Conservation (phyloP, 164 flowering plant genomes). For the Sextonia rubra region DNA sequence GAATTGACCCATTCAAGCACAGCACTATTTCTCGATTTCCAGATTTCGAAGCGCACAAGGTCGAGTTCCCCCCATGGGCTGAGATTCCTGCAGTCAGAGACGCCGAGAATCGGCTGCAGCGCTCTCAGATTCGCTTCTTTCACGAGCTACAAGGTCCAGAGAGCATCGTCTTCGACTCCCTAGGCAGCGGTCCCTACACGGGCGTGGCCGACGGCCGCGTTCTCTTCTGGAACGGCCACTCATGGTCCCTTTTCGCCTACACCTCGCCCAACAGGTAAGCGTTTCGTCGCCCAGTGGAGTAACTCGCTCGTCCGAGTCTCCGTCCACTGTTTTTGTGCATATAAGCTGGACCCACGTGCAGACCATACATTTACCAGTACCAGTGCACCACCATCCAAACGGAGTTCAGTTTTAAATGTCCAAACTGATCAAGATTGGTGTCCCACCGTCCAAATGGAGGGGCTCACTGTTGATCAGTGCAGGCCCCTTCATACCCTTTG, state of each 20-base stretch:
- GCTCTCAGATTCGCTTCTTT: conserved; percentile 61
- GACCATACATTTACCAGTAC: too few species aligned
- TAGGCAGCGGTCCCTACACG: conserved; percentile 89
- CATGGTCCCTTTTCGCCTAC: conserved; percentile 30
- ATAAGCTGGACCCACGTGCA: too few species aligned
- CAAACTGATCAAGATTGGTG: too few species aligned
- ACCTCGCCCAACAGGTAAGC: conserved; percentile 29
- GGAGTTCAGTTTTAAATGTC: too few species aligned
- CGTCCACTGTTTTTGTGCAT: too few species aligned
- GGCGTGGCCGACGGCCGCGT: conserved; percentile 92
- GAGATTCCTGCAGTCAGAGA: conserved; percentile 44
- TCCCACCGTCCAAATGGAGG: too few species aligned
- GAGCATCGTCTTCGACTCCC: conserved; percentile 76
- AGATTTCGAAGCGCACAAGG: conserved; percentile 40
- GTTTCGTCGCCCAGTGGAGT: not conserved
- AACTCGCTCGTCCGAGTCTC: too few species aligned
- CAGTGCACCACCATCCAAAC: too few species aligned
- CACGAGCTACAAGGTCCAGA: conserved; percentile 84
- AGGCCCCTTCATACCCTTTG: too few species aligned
- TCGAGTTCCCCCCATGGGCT: conserved; percentile 54
- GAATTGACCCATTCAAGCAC: conserved; percentile 61
- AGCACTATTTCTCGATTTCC: conserved; percentile 63
- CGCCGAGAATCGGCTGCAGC: conserved; percentile 50
- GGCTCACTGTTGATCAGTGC: too few species aligned
- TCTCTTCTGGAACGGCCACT: conserved; percentile 32